Evolutionary conservation across 768 basidiomycete species (phyloP).

Genomic region (Phaffia tasmanica): DNA sequence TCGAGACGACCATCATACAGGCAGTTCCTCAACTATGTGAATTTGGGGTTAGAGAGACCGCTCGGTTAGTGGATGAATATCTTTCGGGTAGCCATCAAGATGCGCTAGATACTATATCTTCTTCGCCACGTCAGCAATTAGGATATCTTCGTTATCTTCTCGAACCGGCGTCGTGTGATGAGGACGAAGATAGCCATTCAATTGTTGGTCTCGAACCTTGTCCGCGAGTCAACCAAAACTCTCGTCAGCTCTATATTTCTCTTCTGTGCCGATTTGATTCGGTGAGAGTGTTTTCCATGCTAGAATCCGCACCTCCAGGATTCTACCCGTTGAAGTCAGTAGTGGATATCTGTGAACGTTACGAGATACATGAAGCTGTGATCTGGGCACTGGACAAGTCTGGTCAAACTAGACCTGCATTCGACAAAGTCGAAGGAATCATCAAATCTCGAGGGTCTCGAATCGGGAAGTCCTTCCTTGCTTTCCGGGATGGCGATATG

Average conservation of each 20-base stretch:
- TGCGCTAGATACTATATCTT: constrained; percentile 49
- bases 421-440: constrained; percentile 51
- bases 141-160: constrained; percentile 68
- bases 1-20: constrained; percentile 47
- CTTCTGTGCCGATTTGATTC: constrained; percentile 66
- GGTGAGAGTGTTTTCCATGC: constrained; percentile 49
- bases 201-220: constrained; percentile 36
- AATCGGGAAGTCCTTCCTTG: neutral
- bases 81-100: constrained; percentile 54
- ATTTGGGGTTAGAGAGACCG: constrained; percentile 54
- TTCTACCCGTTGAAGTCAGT: constrained; percentile 51
- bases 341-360: constrained; percentile 55
- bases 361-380: constrained; percentile 59
- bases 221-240: constrained; percentile 43
- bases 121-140: constrained; percentile 50
- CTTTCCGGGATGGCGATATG: constrained; percentile 3
- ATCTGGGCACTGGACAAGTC: constrained; percentile 65
- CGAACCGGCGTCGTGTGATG: constrained; percentile 42
- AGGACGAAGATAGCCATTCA: constrained; percentile 37
- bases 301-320: constrained; percentile 49
- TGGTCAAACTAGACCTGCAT: constrained; percentile 54
- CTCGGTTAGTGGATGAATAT: constrained; percentile 58
- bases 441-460: constrained; percentile 31
- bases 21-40: constrained; percentile 58
- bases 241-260: constrained; percentile 55